These are phyloP conservation scores for Exophiala aquamarina DNA, from an alignment of 2,329 filamentous ascomycete species.

Conservation along the genomic window DNA sequence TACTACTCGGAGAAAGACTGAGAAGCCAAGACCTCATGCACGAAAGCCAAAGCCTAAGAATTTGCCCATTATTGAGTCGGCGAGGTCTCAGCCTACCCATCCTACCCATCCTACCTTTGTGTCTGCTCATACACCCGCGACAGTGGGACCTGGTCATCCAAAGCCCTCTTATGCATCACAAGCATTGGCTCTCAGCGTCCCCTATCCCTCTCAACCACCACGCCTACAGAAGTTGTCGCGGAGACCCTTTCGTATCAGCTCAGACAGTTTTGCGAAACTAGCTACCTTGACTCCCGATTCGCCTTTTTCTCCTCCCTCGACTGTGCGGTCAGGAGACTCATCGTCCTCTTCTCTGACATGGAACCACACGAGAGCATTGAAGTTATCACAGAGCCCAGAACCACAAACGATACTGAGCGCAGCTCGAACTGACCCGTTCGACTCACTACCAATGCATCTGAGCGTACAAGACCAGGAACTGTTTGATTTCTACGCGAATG, in stretches of 20 bases:
- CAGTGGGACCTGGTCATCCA: too few species aligned
- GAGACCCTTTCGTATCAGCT: constrained; percentile 5
- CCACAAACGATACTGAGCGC: constrained; percentile 37
- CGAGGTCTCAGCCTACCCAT: too few species aligned
- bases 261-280: constrained; percentile 18
- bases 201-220: background rate
- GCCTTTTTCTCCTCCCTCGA: constrained; percentile 8
- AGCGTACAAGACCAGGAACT: constrained; percentile 34
- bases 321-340: constrained; percentile 5
- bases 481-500: constrained; percentile 42
- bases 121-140: too few species aligned
- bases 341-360: background rate
- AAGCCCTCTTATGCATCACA: too few species aligned
- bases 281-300: constrained; percentile 10
- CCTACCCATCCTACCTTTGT: too few species aligned
- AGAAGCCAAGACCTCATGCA: too few species aligned
- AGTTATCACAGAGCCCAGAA: constrained; percentile 23
- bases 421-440: constrained; percentile 40
- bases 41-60: too few species aligned
- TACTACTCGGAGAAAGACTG: background rate
- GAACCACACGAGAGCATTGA: background rate
- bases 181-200: background rate
- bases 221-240: background rate
- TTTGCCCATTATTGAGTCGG: too few species aligned
- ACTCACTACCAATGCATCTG: constrained; percentile 35